Base-by-base conservation (phyloP, 768 basidiomycete genomes). In the Xerocomellus intermedius region DNA sequence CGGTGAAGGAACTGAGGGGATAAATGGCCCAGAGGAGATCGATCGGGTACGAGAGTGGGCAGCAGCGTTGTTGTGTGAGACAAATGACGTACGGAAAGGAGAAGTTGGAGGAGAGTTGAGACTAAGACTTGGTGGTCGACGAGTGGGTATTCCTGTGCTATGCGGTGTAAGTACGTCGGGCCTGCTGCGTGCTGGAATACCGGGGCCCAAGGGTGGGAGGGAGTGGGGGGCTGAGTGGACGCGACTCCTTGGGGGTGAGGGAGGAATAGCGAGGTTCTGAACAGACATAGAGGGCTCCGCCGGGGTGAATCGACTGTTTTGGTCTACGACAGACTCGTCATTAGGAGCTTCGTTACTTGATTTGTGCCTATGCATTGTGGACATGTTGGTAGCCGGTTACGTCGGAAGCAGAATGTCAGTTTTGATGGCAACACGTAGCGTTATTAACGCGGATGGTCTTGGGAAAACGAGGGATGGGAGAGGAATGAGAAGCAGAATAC, bases 341-440 rank as follows among this genome's bases (percentile, higher is more conserved):
- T 70, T 69, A 8, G 33, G 48, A 51, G 72, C 69, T 51, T 76
- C 77, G 55, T 69, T 73, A 63, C 80, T 81, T 5, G 77, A 74
- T 64, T 77, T 79, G 54, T 78, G 73, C 58, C 73, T 64, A 62
- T 81, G 80, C 41, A 75, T 59, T 17, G 56, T 16, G 38, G 60
- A 54, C 56, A 58, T 58, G 36, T 21, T 37, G 48, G 33, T 22
- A 17, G 28, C 44, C 48, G 30, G 21, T 36, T 48, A 42, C n/a
- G 43, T 44, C 30, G 50, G 45, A 43, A 26, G 30, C 21, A 42
- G 39, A 35, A 8, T 45, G 3, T n/a, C 9, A 22, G 36, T 19
- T 22, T 42, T 41, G 51, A 50, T 43, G 50, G 26, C 12, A 19
- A 42, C 42, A 36, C 33, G 4, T 10, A 42, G 50, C n/a, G 53